These are phyloP conservation scores for Suillus occidentalis DNA, from an alignment of 768 basidiomycete species.

Conservation along the genomic window DNA sequence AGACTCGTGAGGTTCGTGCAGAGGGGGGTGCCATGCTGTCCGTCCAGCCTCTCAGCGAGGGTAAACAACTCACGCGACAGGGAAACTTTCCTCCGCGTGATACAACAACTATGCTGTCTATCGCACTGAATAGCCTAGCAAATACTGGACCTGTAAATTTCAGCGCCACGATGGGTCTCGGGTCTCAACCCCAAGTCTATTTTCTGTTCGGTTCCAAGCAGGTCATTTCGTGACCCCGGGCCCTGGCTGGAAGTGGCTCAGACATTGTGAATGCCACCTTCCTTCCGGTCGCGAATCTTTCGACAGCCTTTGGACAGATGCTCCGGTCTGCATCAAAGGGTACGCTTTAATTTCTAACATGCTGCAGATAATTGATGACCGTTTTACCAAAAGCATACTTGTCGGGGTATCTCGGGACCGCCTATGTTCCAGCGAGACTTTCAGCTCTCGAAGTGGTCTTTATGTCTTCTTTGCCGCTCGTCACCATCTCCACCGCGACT, in stretches of 20 bases:
- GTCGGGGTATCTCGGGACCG: slow-evolving; percentile 23
- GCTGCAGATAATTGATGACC: not conserved
- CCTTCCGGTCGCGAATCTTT: slow-evolving; percentile 17
- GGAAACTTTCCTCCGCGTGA: slow-evolving; percentile 24
- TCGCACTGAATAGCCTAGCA: slow-evolving; percentile 16
- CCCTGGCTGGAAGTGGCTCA: not conserved
- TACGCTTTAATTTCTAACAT: slow-evolving; percentile 8
- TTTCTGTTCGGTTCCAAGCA: slow-evolving; percentile 22
- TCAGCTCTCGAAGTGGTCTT: slow-evolving; percentile 24
- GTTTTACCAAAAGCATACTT: slow-evolving; percentile 16
- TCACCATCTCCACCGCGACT: slow-evolving; percentile 22
- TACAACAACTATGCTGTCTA: slow-evolving; percentile 24
- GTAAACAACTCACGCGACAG: slow-evolving; percentile 16
- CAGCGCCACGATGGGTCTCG: not conserved
- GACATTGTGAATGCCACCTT: slow-evolving; percentile 1
- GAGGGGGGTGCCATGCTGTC: slow-evolving; percentile 16
- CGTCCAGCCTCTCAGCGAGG: slow-evolving; percentile 19
- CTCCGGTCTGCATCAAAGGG: slow-evolving; percentile 23
- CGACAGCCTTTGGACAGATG: slow-evolving; percentile 21
- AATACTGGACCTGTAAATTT: slow-evolving; percentile 1
- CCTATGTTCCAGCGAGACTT: slow-evolving; percentile 30
- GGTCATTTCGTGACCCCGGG: slow-evolving; percentile 19
- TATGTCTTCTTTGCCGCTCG: slow-evolving; percentile 27
- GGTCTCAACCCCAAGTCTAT: slow-evolving; percentile 14
- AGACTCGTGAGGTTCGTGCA: slow-evolving; percentile 29